Conservation (phyloP, 192 early-diverging fungal genomes). For the Powellomyces hirtus region DNA sequence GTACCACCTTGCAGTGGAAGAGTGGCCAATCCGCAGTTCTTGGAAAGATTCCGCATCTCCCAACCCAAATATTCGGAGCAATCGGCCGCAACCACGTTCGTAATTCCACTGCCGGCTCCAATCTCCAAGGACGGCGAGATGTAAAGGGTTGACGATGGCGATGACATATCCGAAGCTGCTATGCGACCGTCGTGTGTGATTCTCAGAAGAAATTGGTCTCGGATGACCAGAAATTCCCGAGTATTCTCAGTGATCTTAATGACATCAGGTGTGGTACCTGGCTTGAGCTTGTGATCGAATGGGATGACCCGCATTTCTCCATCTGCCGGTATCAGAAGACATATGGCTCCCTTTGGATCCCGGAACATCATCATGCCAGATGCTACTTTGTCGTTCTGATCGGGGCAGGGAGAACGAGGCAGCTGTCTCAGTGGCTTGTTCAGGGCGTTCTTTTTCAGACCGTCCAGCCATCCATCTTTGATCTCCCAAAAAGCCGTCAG, state of each 20-base stretch:
- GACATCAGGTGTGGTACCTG: no score
- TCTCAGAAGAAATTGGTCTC: neutral
- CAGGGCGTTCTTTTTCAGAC: slow-evolving; percentile 1
- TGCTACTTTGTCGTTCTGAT: no score
- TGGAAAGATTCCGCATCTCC: slow-evolving; percentile 8
- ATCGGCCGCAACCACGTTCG: neutral
- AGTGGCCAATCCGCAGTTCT: neutral
- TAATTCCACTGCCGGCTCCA: neutral
- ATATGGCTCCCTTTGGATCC: no score
- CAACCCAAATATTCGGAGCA: slow-evolving; percentile 21
- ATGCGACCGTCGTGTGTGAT: neutral
- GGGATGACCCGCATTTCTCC: no score
- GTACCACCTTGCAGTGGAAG: slow-evolving; percentile 8
- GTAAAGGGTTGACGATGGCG: neutral
- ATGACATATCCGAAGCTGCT: neutral
- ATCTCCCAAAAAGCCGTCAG: slow-evolving; percentile 48
- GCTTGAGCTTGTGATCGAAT: no score
- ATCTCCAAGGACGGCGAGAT: neutral
- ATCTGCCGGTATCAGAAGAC: no score
- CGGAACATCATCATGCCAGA: no score
- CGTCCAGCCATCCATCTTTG: slow-evolving; percentile 25
- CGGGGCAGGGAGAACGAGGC: no score
- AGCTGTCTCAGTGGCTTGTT: slow-evolving; percentile 1
- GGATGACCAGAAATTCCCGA: neutral
- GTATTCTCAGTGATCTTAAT: no score